phyloP scores from a whole-genome alignment of 306 rosid genomes.

The Trichosanthes truncata region DNA sequence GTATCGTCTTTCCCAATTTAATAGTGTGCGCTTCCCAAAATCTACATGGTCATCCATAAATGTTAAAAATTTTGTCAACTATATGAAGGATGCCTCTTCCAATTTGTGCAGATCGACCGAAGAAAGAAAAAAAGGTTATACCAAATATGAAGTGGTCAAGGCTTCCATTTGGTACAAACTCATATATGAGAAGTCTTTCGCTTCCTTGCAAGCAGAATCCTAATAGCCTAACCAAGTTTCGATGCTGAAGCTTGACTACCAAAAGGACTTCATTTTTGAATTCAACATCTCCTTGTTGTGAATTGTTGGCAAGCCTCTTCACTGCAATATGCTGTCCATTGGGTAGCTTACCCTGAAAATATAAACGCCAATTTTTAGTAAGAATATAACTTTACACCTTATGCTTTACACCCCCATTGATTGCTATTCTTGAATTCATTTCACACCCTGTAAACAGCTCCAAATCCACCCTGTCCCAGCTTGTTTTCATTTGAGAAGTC shows the following conservation, averaged over 20 bases:
- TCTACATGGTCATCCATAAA: background rate
- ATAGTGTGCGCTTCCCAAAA: background rate
- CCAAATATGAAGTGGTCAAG: conserved; percentile 8
- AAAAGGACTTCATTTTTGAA: conserved; percentile 6
- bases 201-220: background rate
- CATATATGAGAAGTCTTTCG: conserved; percentile 6
- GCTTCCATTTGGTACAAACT: conserved; percentile 7
- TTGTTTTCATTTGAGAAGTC: conserved; percentile 30
- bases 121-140: background rate
- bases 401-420: too few relatives aligned
- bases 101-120: background rate
- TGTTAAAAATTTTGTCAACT: background rate
- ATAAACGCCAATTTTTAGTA: background rate
- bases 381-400: background rate
- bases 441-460: background rate
- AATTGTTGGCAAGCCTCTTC: background rate
- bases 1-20: background rate
- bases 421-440: background rate
- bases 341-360: background rate
- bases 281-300: background rate
- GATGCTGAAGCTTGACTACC: background rate
- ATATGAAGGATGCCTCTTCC: background rate
- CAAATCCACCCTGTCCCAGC: background rate
- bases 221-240: background rate
- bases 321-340: background rate